Base-by-base conservation (phyloP, 1,139 yeast species). In the Hemisphaericaspora subhashii region DNA sequence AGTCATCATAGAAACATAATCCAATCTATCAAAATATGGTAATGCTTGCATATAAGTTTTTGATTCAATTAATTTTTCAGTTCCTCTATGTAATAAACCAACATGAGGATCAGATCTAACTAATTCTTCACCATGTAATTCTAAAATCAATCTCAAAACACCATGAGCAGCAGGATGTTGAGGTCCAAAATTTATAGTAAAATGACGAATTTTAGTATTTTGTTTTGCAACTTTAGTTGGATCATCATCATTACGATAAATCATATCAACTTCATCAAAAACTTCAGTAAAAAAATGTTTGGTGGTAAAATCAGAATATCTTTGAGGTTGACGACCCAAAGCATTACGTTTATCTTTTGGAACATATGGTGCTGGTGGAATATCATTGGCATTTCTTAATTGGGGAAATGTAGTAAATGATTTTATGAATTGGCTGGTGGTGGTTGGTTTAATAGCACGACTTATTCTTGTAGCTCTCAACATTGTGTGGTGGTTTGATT, bases 91-190 rank as follows among this genome's bases (percentile, higher is more conserved):
- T 55, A 86, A 75, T 57, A 86, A 72, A 33, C 95, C 95, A 48
- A 86, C 86, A 62, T 86, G 96, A 36, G 96, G 95, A 62, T 86
- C 95, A 6, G 92, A 77, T 54, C 96, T 77, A 42, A 86, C 79
- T 53, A 87, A 83, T 64, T 87, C 95, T 65, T 86, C 96, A 51
- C 96, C 95, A 57, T 85, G 86, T 50, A 87, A 74, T 68, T 86
- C 96, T 56, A 86, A 72, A 64, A 86, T 86, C 64, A 86, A 74
- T 59, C 96, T 79, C 70, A 86, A 74, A 67, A 86, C 96, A 50
- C 96, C 96, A 69, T 86, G 96, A 34, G 95, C 95, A 45, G 96
- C 96, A 23, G 96, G 96, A 72, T 86, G 96, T 67, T 86, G 96
- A 32, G 96, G 95, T 29, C 95, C 96, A 58, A 87, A 87, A 67